phyloP scores from a whole-genome alignment of 345 rosid species.

The Eucalyptus leucophloia region DNA sequence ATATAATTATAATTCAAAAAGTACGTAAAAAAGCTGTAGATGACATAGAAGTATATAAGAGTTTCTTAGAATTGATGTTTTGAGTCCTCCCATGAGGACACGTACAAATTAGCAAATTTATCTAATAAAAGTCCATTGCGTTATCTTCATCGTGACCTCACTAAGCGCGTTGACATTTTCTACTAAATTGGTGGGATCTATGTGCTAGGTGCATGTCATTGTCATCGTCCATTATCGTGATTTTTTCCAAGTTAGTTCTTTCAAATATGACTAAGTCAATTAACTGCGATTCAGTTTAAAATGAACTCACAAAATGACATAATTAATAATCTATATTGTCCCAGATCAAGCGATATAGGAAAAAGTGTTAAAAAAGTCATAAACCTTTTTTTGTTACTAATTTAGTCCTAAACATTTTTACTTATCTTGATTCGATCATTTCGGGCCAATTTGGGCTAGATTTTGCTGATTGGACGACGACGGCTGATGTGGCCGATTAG shows the following conservation, averaged over 20 bases:
- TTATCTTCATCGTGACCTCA: neutral
- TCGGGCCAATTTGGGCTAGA: too few relatives aligned
- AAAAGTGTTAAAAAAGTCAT: too few relatives aligned
- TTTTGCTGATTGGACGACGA: rapidly evolving
- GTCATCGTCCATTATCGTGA: neutral
- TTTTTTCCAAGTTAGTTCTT: neutral
- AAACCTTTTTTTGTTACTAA: too few relatives aligned
- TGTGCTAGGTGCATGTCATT: neutral
- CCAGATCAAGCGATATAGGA: too few relatives aligned
- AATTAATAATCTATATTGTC: too few relatives aligned
- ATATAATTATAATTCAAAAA: neutral
- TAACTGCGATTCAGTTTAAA: too few relatives aligned
- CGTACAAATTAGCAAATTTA: neutral
- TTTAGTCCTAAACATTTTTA: too few relatives aligned
- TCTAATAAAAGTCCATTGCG: neutral
- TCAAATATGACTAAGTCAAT: neutral
- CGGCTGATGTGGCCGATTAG: rapidly evolving
- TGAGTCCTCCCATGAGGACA: neutral
- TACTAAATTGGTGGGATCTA: neutral
- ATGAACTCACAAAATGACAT: neutral
- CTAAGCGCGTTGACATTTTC: neutral
- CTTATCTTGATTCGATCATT: rapidly evolving
- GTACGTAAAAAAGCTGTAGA: neutral
- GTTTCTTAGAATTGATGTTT: too few relatives aligned
- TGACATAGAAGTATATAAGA: neutral